Conservation (phyloP, 768 basidiomycete species). For the Lactarius tabidus region DNA sequence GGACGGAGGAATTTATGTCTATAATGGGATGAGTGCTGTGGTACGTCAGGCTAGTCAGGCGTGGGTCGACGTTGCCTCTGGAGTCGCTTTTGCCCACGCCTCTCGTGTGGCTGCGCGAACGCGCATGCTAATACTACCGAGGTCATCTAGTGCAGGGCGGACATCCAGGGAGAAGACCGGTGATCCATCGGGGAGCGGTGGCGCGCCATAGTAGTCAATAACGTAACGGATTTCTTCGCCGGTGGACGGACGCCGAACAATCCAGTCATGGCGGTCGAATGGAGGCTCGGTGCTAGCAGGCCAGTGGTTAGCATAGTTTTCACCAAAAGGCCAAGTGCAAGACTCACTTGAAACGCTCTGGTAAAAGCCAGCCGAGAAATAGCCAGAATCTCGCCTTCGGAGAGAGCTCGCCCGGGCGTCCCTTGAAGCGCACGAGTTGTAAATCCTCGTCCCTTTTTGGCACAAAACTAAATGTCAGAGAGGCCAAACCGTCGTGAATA, state of each 20-base stretch:
- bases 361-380: conserved; percentile 85
- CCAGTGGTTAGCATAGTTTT: not conserved
- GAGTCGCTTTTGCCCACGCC: conserved; percentile 10
- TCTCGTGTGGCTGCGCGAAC: conserved; percentile 33
- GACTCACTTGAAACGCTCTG: conserved; percentile 81
- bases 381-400: conserved; percentile 90
- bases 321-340: not conserved
- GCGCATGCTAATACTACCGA: conserved; percentile 65
- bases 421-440: conserved; percentile 80
- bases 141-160: conserved; percentile 86
- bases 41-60: conserved; percentile 4
- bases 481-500: not conserved
- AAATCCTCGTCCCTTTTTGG: conserved; percentile 56
- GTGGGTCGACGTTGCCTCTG: conserved; percentile 2
- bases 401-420: conserved; percentile 87
- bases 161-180: conserved; percentile 97
- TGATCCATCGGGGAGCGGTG: conserved; percentile 82
- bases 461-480: conserved; percentile 4
- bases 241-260: conserved; percentile 74
- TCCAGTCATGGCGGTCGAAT: conserved; percentile 95
- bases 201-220: conserved; percentile 97
- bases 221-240: conserved; percentile 90
- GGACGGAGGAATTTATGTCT: conserved; percentile 3
- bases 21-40: not conserved
- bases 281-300: conserved; percentile 75